Base-by-base conservation (phyloP, 306 rosid species). In the Cyclanthera cordifolia region DNA sequence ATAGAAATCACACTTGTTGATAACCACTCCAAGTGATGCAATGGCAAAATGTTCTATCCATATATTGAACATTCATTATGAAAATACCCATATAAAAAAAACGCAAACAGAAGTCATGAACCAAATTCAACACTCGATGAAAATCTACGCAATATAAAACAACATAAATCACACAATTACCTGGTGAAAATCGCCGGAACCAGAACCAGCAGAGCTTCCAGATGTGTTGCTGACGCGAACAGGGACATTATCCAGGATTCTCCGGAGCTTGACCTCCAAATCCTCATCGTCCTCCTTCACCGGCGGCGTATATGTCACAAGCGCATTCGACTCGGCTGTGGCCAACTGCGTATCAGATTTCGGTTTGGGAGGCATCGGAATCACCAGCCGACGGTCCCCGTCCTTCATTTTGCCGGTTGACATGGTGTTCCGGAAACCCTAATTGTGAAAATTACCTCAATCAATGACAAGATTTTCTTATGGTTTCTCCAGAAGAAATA, bases 111-210 rank as follows among this genome's bases (percentile, higher is more conserved):
- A 19, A 61, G 8, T 61, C 28, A 11, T 20, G 12, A 5, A 61
- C 9, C 17, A 32, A 45, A 15, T n/a, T 60, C 47, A 17, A 60
- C 16, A 48, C 67, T 46, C n/a, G 2, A 3, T 34, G 46, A 63
- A 39, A 61, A 61, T 61, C 50, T 10, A 61, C 8, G 32, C 30
- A 63, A 63, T 41, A 20, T 19, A 64, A 23, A 64, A 43, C 70
- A 64, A 23, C 57, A 49, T 3, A 32, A 52, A 27, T 24, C 50
- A 19, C 30, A 6, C 1, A 16, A 56, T 17, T 78, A 93, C 99
- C 96, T 90, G 95, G 73, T 93, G 99, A 74, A 93, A 93, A 76
- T 93, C 95, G 14, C 99, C 96, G 48, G 99, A 93, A 74, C 96
- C 98, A 1, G 96, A 93, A 72, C 95, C 96, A 11, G 94, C 99